These are phyloP conservation scores for Neurospora sp. DNA, from an alignment of 495 filamentous ascomycete genomes.

Conservation along the genomic window DNA sequence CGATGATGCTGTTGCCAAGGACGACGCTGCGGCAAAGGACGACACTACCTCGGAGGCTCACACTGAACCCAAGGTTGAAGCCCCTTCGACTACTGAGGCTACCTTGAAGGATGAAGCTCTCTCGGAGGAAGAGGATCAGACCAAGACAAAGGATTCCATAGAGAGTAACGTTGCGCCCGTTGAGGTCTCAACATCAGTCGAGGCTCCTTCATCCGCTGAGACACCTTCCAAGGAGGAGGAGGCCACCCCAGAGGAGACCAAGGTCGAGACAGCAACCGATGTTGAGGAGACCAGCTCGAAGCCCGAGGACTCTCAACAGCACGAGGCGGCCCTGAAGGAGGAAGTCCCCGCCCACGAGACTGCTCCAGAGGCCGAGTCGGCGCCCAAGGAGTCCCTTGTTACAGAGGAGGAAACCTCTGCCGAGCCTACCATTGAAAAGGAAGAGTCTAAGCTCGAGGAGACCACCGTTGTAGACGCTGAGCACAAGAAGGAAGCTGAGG, in stretches of 20 bases:
- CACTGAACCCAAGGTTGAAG: neutral
- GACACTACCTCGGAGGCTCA: neutral
- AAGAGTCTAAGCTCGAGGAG: neutral
- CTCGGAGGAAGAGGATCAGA: neutral
- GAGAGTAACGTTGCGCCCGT: neutral
- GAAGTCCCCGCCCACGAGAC: neutral
- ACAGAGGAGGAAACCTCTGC: neutral
- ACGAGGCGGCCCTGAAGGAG: neutral
- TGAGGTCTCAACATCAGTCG: neutral
- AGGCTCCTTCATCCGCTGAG: neutral
- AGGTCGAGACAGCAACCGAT: neutral
- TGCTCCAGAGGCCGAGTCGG: neutral
- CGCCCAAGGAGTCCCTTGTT: neutral
- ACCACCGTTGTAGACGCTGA: neutral
- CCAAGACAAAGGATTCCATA: neutral
- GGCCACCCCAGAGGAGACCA: neutral
- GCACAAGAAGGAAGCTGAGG: neutral
- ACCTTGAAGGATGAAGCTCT: neutral
- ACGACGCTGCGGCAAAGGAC: neutral
- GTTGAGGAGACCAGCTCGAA: neutral
- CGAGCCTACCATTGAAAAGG: neutral
- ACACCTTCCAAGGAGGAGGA: neutral
- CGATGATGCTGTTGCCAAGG: neutral
- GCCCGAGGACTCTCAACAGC: neutral
- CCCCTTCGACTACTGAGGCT: neutral